Conservation (phyloP, 768 basidiomycete genomes). For the Multifurca ochricompacta region DNA sequence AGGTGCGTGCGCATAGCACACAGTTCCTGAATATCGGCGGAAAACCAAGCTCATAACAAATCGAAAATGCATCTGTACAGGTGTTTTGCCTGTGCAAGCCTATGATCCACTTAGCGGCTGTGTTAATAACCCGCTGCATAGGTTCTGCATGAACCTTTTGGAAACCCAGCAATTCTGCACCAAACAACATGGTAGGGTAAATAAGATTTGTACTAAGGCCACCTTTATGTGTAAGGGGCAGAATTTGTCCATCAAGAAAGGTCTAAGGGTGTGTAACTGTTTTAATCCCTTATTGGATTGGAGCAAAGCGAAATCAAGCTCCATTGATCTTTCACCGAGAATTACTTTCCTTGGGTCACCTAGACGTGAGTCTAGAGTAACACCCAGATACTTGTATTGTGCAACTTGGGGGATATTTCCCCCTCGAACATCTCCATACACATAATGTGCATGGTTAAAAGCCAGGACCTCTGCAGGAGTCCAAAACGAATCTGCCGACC, state of each 20-base stretch:
- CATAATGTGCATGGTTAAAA: neutral
- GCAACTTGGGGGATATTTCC: conserved; percentile 14
- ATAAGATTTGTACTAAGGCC: neutral
- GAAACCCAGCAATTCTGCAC: neutral
- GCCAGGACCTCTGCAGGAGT: no score
- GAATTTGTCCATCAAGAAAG: no score
- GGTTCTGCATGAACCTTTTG: neutral
- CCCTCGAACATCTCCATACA: no score
- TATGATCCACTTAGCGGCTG: neutral
- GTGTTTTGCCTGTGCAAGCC: neutral
- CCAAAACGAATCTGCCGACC: no score
- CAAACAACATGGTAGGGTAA: neutral
- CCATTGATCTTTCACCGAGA: neutral
- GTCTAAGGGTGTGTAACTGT: no score
- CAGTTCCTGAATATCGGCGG: neutral
- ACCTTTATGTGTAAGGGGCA: no score
- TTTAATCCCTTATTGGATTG: no score
- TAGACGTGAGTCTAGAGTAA: conserved; percentile 23
- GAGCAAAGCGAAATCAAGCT: no score
- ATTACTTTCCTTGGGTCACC: neutral
- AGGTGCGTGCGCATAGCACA: neutral
- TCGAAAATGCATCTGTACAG: neutral
- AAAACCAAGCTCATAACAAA: neutral
- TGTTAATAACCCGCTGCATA: neutral
- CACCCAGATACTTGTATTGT: conserved; percentile 33